Evolutionary conservation across 2,329 filamentous ascomycete genomes (phyloP).

Genomic region (Xylaria sp.): DNA sequence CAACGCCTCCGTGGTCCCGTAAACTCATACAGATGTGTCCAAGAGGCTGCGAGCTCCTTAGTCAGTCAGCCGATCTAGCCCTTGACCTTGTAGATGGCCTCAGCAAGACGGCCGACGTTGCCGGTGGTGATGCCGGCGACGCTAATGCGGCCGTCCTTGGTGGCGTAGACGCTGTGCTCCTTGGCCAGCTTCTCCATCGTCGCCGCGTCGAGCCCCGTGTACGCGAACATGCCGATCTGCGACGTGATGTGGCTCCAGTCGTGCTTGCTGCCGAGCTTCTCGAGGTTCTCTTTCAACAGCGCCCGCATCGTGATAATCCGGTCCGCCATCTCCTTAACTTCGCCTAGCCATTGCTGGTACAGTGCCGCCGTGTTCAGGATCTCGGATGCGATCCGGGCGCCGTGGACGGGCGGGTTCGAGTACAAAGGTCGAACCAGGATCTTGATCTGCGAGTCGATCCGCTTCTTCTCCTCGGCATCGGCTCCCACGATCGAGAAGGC

Average conservation of each 20-base stretch:
- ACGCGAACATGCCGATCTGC: conserved; percentile 99
- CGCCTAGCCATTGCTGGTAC: conserved; percentile 91
- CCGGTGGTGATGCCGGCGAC: conserved; percentile 82
- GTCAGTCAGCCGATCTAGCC: conserved; percentile 51
- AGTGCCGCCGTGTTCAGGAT: conserved; percentile 86
- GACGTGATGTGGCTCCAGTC: conserved; percentile 99
- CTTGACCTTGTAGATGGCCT: conserved; percentile 85
- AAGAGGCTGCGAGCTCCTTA: too few relatives aligned
- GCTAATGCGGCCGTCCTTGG: conserved; percentile 87
- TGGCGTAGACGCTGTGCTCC: conserved; percentile 97
- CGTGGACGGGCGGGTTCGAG: conserved; percentile 97
- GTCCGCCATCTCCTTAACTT: conserved; percentile 99
- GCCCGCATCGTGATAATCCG: conserved; percentile 99
- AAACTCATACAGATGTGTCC: conserved; percentile 16
- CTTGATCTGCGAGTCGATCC: conserved; percentile 96
- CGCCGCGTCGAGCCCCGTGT: conserved; percentile 88
- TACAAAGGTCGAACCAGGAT: conserved; percentile 96
- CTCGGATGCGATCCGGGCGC: conserved; percentile 88
- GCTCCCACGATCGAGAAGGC: conserved; percentile 92
- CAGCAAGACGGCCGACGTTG: conserved; percentile 80
- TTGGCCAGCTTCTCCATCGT: conserved; percentile 92
- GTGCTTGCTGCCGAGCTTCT: conserved; percentile 92
- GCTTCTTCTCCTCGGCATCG: conserved; percentile 88
- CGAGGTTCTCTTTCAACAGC: conserved; percentile 91
- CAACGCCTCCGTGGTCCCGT: conserved; percentile 10